A percentile compares a stretch with the other conserved stretches of the same genome.
Evolutionary conservation across 2,329 filamentous ascomycete genomes (phyloP).

Genomic region (Epicoccum nigrum): DNA sequence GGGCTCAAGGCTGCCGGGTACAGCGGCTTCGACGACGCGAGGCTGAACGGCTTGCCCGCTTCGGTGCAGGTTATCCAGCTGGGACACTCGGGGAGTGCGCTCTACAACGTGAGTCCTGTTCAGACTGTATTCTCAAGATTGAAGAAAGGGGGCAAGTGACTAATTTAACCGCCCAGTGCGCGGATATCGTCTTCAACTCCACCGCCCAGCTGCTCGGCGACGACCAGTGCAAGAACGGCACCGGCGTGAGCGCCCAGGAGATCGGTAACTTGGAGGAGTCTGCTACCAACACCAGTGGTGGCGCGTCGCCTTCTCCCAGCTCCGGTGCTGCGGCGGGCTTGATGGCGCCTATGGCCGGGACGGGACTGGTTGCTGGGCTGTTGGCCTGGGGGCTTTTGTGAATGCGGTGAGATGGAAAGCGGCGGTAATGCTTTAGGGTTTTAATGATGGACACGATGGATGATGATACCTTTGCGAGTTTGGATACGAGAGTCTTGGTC

Average conservation of each 20-base stretch:
- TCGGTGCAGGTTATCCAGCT: constrained; percentile 56
- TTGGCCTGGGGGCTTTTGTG: constrained; percentile 30
- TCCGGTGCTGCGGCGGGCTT: constrained; percentile 23
- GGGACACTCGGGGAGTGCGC: constrained; percentile 45
- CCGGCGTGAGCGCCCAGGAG: constrained; percentile 45
- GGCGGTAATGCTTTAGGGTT: too few relatives aligned
- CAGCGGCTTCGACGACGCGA: constrained; percentile 22
- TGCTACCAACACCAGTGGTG: constrained; percentile 5
- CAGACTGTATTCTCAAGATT: too few relatives aligned
- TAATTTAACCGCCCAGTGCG: too few relatives aligned
- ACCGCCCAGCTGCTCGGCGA: constrained; percentile 46
- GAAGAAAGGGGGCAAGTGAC: too few relatives aligned
- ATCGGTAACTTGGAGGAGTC: constrained; percentile 30
- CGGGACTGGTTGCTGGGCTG: constrained; percentile 25
- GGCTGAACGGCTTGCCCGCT: constrained; percentile 49
- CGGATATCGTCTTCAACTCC: constrained; percentile 52
- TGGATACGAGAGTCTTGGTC: too few relatives aligned
- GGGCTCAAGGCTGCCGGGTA: constrained; percentile 35
- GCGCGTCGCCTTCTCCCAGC: constrained; percentile 6
- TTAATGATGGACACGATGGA: too few relatives aligned
- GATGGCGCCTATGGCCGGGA: constrained; percentile 25
- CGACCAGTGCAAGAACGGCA: constrained; percentile 49
- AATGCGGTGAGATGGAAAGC: background rate
- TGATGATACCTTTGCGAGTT: too few relatives aligned
- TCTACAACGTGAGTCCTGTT: constrained; percentile 51